These are phyloP conservation scores for Colletotrichum tamarilloi DNA, from an alignment of 2,329 filamentous ascomycete genomes.

Conservation along the genomic window DNA sequence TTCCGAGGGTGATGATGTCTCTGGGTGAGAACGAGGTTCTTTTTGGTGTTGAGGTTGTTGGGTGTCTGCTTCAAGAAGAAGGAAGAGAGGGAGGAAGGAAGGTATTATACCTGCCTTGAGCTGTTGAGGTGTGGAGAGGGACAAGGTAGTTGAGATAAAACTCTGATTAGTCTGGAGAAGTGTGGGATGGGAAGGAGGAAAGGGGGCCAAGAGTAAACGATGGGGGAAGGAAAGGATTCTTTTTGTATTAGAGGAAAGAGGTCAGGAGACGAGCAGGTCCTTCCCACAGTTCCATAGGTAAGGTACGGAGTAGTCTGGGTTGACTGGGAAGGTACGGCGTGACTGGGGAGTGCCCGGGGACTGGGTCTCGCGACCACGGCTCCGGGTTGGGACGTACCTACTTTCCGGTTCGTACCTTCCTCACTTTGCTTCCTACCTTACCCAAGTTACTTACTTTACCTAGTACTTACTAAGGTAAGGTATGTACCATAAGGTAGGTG, in stretches of 20 bases:
- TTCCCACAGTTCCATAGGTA: neutral
- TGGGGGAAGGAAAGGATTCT: constrained; percentile 9
- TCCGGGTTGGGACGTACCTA: neutral
- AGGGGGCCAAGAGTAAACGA: neutral
- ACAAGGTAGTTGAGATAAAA: constrained; percentile 8
- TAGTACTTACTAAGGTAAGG: neutral
- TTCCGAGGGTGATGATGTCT: neutral
- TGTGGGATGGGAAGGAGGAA: neutral
- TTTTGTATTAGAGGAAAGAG: neutral
- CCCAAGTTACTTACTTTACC: too few species aligned
- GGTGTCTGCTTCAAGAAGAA: neutral
- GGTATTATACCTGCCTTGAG: neutral
- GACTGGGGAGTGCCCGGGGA: neutral
- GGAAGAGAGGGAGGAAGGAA: neutral
- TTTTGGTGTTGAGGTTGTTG: neutral
- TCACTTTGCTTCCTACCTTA: neutral
- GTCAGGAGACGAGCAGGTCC: neutral
- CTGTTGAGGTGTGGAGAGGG: neutral
- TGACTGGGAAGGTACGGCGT: too few species aligned
- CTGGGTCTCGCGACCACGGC: neutral
- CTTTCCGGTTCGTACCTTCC: neutral
- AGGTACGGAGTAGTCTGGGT: too few species aligned
- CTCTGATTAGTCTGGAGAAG: constrained; percentile 23
- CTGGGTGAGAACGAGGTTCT: neutral
- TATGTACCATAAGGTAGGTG: too few species aligned